A percentile compares a stretch with the other conserved stretches of the same genome.
Conservation (phyloP, 805 yeast species). For the Saturnispora mendoncae region DNA sequence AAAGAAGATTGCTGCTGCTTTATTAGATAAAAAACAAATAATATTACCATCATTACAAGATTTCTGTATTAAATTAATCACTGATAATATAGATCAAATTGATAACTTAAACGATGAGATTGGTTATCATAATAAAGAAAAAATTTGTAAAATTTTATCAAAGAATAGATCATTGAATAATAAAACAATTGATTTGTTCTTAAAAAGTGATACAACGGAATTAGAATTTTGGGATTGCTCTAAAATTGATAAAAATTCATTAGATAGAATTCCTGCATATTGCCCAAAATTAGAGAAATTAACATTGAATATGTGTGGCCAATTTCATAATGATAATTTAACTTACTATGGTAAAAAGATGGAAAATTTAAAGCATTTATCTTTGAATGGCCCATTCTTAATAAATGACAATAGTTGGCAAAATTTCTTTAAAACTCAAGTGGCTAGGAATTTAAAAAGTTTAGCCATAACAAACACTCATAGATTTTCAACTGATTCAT, state of each 20-base stretch:
- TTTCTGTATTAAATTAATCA: slow-evolving; percentile 60
- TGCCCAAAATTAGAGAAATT: slow-evolving; percentile 66
- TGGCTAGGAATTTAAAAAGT: slow-evolving; percentile 44
- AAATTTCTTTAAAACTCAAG: slow-evolving; percentile 47
- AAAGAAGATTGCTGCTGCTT: slow-evolving; percentile 74
- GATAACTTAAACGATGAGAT: slow-evolving; percentile 79
- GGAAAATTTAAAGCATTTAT: slow-evolving; percentile 41
- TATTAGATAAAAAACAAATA: slow-evolving; percentile 61
- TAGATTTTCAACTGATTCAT: slow-evolving; percentile 60
- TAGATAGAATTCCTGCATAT: slow-evolving; percentile 61
- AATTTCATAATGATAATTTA: slow-evolving; percentile 69
- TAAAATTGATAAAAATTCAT: slow-evolving; percentile 54
- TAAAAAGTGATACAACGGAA: slow-evolving; percentile 46
- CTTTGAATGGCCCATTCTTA: slow-evolving; percentile 86
- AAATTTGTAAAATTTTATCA: slow-evolving; percentile 67
- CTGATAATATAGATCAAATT: slow-evolving; percentile 60
- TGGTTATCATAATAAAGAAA: slow-evolving; percentile 61
- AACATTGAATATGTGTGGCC: slow-evolving; percentile 87
- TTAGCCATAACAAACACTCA: slow-evolving; percentile 77
- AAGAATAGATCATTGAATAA: slow-evolving; percentile 74
- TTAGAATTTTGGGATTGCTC: slow-evolving; percentile 93
- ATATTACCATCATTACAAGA: slow-evolving; percentile 71
- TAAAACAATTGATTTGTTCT: slow-evolving; percentile 62
- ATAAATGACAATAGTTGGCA: slow-evolving; percentile 74
- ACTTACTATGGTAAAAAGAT: slow-evolving; percentile 54